These are phyloP conservation scores for Spathaspora girioi DNA, from an alignment of 805 yeast species.

Conservation along the genomic window DNA sequence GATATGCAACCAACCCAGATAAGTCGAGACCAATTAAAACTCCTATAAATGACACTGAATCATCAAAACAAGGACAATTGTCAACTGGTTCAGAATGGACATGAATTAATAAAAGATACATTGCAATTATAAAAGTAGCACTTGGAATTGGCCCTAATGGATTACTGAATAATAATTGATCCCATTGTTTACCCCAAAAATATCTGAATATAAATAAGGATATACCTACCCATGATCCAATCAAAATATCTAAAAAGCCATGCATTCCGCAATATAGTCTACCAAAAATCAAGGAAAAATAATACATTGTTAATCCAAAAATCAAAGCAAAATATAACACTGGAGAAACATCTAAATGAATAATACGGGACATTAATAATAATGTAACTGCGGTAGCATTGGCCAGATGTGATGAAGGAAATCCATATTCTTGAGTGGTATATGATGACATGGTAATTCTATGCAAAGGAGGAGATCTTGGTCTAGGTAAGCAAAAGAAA, in stretches of 20 bases:
- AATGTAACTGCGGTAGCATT: slow-evolving; percentile 84
- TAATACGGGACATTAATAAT: slow-evolving; percentile 24
- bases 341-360: background rate
- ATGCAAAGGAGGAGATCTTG: slow-evolving; percentile 85
- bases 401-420: slow-evolving; percentile 92
- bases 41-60: slow-evolving; percentile 88
- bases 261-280: slow-evolving; percentile 97
- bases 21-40: slow-evolving; percentile 77
- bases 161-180: slow-evolving; percentile 33
- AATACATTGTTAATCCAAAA: slow-evolving; percentile 42
- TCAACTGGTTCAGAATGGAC: slow-evolving; percentile 83
- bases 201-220: slow-evolving; percentile 47
- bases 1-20: slow-evolving; percentile 48
- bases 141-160: slow-evolving; percentile 24
- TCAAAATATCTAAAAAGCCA: slow-evolving; percentile 72
- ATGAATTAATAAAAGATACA: slow-evolving; percentile 52
- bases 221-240: slow-evolving; percentile 66
- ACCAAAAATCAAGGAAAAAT: slow-evolving; percentile 67
- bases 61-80: slow-evolving; percentile 95
- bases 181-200: slow-evolving; percentile 40
- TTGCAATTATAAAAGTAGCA: slow-evolving; percentile 31
- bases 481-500: slow-evolving; percentile 85
- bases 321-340: slow-evolving; percentile 12
- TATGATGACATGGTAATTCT: slow-evolving; percentile 88
- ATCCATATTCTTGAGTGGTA: slow-evolving; percentile 91